Conservation (phyloP, 352 stramenopile genomes). For the Phytopythium aichiense region DNA sequence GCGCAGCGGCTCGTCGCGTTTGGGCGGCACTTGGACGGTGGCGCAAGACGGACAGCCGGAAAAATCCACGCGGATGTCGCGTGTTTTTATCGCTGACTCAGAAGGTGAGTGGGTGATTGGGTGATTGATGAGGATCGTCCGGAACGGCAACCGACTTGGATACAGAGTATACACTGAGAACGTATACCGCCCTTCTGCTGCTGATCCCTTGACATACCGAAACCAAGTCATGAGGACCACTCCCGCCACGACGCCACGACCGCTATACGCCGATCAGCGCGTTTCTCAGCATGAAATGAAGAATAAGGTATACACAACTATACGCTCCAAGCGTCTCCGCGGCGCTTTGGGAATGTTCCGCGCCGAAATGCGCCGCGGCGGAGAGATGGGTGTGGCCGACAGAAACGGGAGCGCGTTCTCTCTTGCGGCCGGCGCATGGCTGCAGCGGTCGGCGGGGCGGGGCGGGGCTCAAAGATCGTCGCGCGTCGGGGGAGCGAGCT, state of each 20-base stretch:
- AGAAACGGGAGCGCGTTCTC: background rate
- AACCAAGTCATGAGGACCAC: background rate
- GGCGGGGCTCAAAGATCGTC: background rate
- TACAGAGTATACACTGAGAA: background rate
- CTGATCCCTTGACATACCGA: background rate
- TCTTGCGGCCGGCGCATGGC: background rate
- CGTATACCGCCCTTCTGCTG: background rate
- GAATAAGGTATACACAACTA: background rate
- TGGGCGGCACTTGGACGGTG: background rate
- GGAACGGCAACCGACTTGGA: background rate
- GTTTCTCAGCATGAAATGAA: background rate
- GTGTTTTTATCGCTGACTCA: background rate
- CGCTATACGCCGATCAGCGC: background rate
- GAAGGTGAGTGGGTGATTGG: background rate
- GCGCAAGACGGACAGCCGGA: background rate
- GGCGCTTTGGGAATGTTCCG: constrained; percentile 1
- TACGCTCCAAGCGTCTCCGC: background rate
- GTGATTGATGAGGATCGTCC: background rate
- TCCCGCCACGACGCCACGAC: background rate
- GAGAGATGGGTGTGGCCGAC: background rate
- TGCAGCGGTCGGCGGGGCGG: background rate
- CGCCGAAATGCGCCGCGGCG: background rate
- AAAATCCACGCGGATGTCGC: background rate
- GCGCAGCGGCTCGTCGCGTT: background rate
- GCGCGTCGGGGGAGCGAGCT: background rate